Percentiles rank a stretch among this genome's conserved stretches.
phyloP scores from a whole-genome alignment of 208 protist species.

The Trypanosoma melophagium region DNA sequence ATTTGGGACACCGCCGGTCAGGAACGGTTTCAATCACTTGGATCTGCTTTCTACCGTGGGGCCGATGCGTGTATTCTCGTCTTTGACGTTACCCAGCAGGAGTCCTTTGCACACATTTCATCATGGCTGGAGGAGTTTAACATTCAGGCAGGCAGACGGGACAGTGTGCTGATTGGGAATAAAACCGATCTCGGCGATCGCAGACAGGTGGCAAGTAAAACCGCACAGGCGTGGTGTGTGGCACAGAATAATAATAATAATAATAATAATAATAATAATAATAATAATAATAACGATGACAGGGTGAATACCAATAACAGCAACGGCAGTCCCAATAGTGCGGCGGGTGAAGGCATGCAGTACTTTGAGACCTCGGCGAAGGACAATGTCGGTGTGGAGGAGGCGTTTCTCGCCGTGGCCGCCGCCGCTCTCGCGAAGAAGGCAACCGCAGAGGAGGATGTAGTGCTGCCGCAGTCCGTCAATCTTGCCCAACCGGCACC shows the following conservation, averaged over 20 bases:
- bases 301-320: not conserved
- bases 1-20: constrained; percentile 96
- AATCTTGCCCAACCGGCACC: constrained; percentile 51
- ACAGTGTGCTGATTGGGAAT: constrained; percentile 99
- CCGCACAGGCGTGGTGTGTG: constrained; percentile 95
- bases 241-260: constrained; percentile 53
- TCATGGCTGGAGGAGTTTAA: constrained; percentile 99
- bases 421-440: constrained; percentile 75
- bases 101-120: constrained; percentile 82
- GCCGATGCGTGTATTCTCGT: constrained; percentile 97
- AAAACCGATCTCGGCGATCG: constrained; percentile 97
- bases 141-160: constrained; percentile 94
- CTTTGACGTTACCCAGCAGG: constrained; percentile 87
- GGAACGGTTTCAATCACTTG: constrained; percentile 99
- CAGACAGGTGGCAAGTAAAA: constrained; percentile 91
- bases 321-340: not conserved
- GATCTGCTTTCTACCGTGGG: constrained; percentile 99
- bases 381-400: constrained; percentile 97
- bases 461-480: constrained; percentile 63
- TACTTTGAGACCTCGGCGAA: constrained; percentile 99
- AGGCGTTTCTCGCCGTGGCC: constrained; percentile 94
- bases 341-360: constrained; percentile 73
- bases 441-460: constrained; percentile 44
- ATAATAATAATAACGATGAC: too few species aligned
- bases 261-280: constrained; percentile 5